Conservation (phyloP, 2,329 filamentous ascomycete genomes). For the Hypoxylon sp. region DNA sequence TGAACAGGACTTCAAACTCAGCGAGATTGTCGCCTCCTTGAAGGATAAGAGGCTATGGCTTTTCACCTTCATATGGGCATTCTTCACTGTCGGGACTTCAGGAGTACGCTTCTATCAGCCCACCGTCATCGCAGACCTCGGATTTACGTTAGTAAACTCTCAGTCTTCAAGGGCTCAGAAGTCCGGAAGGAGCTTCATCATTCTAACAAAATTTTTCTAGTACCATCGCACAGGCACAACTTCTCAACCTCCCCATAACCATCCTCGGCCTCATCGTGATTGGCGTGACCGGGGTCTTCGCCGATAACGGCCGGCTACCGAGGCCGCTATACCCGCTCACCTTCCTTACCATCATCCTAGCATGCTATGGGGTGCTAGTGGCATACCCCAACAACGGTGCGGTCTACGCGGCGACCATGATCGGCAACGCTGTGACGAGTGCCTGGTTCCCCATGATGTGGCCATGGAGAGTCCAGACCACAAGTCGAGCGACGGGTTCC, state of each 20-base stretch:
- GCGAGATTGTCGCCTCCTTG: slow-evolving; percentile 58
- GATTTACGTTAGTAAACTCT: slow-evolving; percentile 57
- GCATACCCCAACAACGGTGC: slow-evolving; percentile 63
- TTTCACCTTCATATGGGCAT: slow-evolving; percentile 63
- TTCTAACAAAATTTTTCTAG: slow-evolving; percentile 44
- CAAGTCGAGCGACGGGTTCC: slow-evolving; percentile 62
- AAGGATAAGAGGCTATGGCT: slow-evolving; percentile 62
- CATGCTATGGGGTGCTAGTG: slow-evolving; percentile 63
- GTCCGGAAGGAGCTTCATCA: background rate
- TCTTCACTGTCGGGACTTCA: slow-evolving; percentile 62
- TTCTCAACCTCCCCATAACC: slow-evolving; percentile 65
- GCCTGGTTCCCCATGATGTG: slow-evolving; percentile 67
- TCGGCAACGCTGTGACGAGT: slow-evolving; percentile 60
- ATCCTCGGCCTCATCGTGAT: slow-evolving; percentile 61
- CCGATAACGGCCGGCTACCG: slow-evolving; percentile 61
- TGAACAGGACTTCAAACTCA: slow-evolving; percentile 59
- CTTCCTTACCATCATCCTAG: slow-evolving; percentile 61
- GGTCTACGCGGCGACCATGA: slow-evolving; percentile 64
- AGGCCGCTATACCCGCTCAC: slow-evolving; percentile 61
- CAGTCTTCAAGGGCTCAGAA: background rate
- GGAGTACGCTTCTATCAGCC: slow-evolving; percentile 62
- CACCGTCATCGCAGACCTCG: slow-evolving; percentile 59
- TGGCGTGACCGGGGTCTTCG: slow-evolving; percentile 59
- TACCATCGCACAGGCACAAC: slow-evolving; percentile 62
- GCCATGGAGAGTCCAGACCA: slow-evolving; percentile 67